Conservation (phyloP, 768 basidiomycete species). For the Floccularia luteovirens region DNA sequence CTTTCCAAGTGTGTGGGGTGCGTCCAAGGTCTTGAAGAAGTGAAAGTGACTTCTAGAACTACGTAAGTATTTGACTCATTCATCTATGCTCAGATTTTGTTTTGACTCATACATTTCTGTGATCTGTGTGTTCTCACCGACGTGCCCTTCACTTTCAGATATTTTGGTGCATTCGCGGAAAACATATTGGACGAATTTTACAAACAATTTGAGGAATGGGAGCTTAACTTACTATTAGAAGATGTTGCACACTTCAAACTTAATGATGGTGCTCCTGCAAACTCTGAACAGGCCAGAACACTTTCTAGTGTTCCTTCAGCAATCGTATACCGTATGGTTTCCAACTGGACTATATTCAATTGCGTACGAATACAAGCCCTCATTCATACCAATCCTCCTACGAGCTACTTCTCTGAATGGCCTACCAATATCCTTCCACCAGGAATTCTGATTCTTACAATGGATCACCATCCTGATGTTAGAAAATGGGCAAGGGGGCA, state of each 20-base stretch:
- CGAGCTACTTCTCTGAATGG: constrained; percentile 36
- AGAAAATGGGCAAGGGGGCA: constrained; percentile 56
- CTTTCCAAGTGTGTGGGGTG: constrained; percentile 63
- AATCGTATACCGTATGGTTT: constrained; percentile 53
- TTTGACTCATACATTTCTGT: too few species aligned
- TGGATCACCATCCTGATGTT: constrained; percentile 39
- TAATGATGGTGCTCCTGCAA: constrained; percentile 8
- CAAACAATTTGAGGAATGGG: constrained; percentile 57
- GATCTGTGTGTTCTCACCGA: constrained; percentile 2
- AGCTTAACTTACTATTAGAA: constrained; percentile 43
- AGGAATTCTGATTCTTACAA: constrained; percentile 49
- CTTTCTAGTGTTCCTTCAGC: constrained; percentile 41
- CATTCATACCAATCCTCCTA: constrained; percentile 29
- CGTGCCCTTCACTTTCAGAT: constrained; percentile 37
- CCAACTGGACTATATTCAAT: constrained; percentile 50
- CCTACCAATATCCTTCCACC: constrained; percentile 52
- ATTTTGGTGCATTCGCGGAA: constrained; percentile 60
- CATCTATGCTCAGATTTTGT: too few species aligned
- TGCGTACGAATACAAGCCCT: constrained; percentile 37
- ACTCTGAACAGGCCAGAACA: constrained; percentile 10
- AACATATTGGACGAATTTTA: constrained; percentile 51
- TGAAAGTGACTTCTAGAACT: constrained; percentile 53
- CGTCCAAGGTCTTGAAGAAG: constrained; percentile 55
- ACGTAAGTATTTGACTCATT: constrained; percentile 49
- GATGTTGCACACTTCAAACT: constrained; percentile 29